Percentiles rank a stretch among this genome's conserved stretches.
Evolutionary conservation across 495 filamentous ascomycete species (phyloP).

Genomic region (Aspergillus leporis): DNA sequence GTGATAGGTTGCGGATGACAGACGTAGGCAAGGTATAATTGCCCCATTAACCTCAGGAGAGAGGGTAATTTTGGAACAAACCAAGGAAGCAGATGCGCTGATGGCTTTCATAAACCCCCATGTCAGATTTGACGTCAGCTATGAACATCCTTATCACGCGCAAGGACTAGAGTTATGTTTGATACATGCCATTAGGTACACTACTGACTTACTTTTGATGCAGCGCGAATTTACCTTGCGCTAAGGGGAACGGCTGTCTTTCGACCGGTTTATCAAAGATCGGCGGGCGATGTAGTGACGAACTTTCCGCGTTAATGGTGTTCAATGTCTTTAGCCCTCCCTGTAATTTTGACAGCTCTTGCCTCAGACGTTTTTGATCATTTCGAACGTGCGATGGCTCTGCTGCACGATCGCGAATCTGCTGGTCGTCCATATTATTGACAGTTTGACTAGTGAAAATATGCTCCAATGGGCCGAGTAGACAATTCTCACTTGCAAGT

Average conservation of each 20-base stretch:
- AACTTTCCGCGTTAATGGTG: neutral
- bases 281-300: neutral
- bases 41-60: no score
- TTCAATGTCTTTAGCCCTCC: slow-evolving; percentile 14
- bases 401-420: slow-evolving; percentile 20
- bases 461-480: slow-evolving; percentile 38
- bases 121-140: no score
- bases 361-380: slow-evolving; percentile 9
- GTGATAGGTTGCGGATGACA: neutral
- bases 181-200: no score
- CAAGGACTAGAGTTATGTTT: no score
- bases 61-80: no score
- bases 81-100: no score
- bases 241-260: neutral
- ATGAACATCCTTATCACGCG: no score
- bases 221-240: neutral
- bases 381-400: slow-evolving; percentile 17
- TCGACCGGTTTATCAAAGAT: neutral
- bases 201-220: neutral
- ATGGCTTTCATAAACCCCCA: no score
- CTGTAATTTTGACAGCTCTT: slow-evolving; percentile 24
- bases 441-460: slow-evolving; percentile 34
- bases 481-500: slow-evolving; percentile 59
- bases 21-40: no score
- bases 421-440: slow-evolving; percentile 28